Evolutionary conservation across 1,284 basidiomycete species (phyloP), one percentile per base, ranked within the genome.

Genomic region (Pascua guehoae): DNA sequence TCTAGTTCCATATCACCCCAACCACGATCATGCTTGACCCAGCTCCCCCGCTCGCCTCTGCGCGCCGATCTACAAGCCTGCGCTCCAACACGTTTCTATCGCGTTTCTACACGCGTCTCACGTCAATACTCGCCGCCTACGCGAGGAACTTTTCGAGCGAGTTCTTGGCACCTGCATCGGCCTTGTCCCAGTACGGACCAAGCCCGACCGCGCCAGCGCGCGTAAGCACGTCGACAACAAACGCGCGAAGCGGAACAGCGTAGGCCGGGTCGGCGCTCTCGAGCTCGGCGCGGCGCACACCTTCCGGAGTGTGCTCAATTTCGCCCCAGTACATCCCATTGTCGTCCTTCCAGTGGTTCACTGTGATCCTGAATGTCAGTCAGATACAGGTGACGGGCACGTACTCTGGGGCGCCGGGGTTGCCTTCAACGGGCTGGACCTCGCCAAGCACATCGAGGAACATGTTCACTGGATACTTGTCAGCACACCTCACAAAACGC

Each of bases 401-500:
- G 55, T 47, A 73, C 76, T 73, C 73, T 48, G 61, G 49, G 4
- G 63, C 67, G 10, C 56, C 56, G 0, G 56, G 48, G 38, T 79
- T 69, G 42, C 79, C 76, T 8, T 72, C 70, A 54, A 82, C 77
- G 1, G 85, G 84, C 72, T 92, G 88, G 54, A 92, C 80, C 72
- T 94, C 91, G 12, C 87, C 88, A 45, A 94, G 87, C 5, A 93
- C 90, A 66, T 94, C 91, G 48, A 91, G 79, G 88, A 91, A 94
- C 44, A 94, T 79, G 70, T 92, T 92, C 76, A 90, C 89, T 61
- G 55, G 85, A 32, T 7, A 32, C 7, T 32, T 86, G 1, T 88
- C 83, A 44, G 88, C 85, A 7, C 80, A 3, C 86, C 87, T 80
- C 89, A 86, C 10, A 8, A 9, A 32, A 32, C 24, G 3, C 24